phyloP scores from a whole-genome alignment of 306 rosid genomes.

The Fragaria ananassa region DNA sequence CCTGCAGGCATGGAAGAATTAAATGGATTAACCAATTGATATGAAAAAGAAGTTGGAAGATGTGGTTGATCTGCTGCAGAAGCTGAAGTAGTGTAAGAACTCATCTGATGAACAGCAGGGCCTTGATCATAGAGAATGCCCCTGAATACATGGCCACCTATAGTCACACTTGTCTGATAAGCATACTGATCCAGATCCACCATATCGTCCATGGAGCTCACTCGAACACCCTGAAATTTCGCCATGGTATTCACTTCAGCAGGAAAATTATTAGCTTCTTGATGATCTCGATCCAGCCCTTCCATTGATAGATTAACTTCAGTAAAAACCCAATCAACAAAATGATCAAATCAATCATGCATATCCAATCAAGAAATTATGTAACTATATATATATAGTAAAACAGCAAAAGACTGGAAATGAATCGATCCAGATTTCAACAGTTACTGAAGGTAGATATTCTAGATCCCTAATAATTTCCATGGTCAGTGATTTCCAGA shows the following conservation, averaged over 20 bases:
- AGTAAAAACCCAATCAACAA: not conserved
- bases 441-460: not conserved
- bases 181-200: constrained; percentile 37
- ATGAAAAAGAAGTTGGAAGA: constrained; percentile 22
- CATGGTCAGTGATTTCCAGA: not conserved
- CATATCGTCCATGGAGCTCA: constrained; percentile 43
- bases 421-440: not conserved
- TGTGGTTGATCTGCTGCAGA: constrained; percentile 14
- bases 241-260: constrained; percentile 40
- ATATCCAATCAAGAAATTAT: not conserved
- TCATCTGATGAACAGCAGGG: constrained; percentile 26
- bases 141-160: constrained; percentile 61
- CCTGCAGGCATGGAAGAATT: constrained; percentile 36
- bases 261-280: constrained; percentile 39
- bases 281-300: constrained; percentile 30
- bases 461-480: not conserved
- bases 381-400: not conserved
- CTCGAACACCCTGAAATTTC: constrained; percentile 41
- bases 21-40: constrained; percentile 14
- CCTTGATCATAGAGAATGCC: constrained; percentile 77
- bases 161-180: constrained; percentile 53
- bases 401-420: not conserved
- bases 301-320: not conserved
- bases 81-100: constrained; percentile 1
- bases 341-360: not conserved